Base-by-base conservation (phyloP, 2,329 filamentous ascomycete genomes). In the Herpomyces periplanetae region DNA sequence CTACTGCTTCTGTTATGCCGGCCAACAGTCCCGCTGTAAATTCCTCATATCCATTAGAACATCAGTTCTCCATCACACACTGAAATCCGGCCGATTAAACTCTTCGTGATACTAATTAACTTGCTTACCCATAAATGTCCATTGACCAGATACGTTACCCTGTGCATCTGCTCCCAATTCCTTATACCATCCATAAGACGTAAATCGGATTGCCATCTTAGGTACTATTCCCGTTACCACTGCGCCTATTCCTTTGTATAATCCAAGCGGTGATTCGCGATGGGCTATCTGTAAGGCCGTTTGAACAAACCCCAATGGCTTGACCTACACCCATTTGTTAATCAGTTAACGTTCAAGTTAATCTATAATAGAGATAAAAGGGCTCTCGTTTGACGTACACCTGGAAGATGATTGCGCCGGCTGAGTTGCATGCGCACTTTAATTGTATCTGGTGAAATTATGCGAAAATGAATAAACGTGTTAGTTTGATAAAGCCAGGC, bases 401-500 rank as follows among this genome's bases (percentile, higher is more conserved):
- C 80, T 22, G 71, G 71, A 24, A 57, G 52, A 28, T 64, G 54
- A 19, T 65, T 69, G 37, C 80, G 58, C 28, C 63, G 54, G 21
- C 80, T 91, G 24, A 96, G 61, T 45, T 96, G 80, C 84, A 96
- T 96, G 30, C 80, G 71, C 25, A 96, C 80, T 52, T 96, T 88
- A 47, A 91, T 85, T 24, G 73, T 88, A 41, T 88, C 69, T 65
- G 24, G 11, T 10, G 11, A 17, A 9, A 10, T 14, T 8, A 19
- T 13, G n/a, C 21, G 20, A 19, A n/a, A 23, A 11, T 9, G 22
- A 21, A 23, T 23, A 21, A 13, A 19, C 21, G 10, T n/a, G n/a
- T n/a, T n/a, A n/a, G n/a, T n/a, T n/a, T n/a, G n/a, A n/a, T n/a
- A n/a, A n/a, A n/a, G n/a, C n/a, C n/a, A n/a, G n/a, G n/a, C n/a